Evolutionary conservation across 2,329 filamentous ascomycete genomes (phyloP), one percentile per base, ranked within the genome.

Genomic region (Epichloe bromicola): DNA sequence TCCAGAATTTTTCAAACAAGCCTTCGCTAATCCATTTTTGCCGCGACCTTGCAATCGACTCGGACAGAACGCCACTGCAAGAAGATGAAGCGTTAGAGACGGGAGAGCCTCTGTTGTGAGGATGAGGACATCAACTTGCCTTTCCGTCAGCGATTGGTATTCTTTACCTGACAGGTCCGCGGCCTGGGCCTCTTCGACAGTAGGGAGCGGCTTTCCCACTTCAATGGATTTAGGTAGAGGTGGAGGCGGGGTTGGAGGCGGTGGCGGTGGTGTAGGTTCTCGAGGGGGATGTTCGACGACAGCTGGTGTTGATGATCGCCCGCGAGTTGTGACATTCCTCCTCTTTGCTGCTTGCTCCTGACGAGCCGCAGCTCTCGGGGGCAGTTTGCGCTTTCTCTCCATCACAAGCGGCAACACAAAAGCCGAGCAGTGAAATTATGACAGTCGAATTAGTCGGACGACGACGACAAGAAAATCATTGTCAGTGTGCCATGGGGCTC

Each of bases 1-100:
- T 78, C 85, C 85, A 89, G 65, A 85, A 88, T 60, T 81, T 85
- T 58, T 88, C 82, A 58, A 89, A 87, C 46, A 88, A 74, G 33
- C 83, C 83, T 57, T 85, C 80, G 61, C 72, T 76, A 23, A 85
- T 76, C 85, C 85, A 89, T 74, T 77, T 80, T 52, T 82, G 74
- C 53, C 85, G 82, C 60, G 87, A 93, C 60, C 85, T 77, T 47
- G 78, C 70, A 26, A 93, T 74, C 2, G 86, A 88, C 58, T 89
- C 83, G 59, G 78, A 74, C 52, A 91, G 72, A 19, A 91, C 85
- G 57, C 83, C 85, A 66, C 87, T 88, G 59, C 48, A 53, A 53
- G 15, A 34, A 34, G 26, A 34, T 14, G 26, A 17, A n/a, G 5
- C n/a, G 11, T 45, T 17, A 52, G 50, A 14, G n/a, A 20, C 14